A percentile compares a stretch with the other conserved stretches of the same genome.
phyloP scores from a whole-genome alignment of 768 basidiomycete genomes.

The Calocybe indica region DNA sequence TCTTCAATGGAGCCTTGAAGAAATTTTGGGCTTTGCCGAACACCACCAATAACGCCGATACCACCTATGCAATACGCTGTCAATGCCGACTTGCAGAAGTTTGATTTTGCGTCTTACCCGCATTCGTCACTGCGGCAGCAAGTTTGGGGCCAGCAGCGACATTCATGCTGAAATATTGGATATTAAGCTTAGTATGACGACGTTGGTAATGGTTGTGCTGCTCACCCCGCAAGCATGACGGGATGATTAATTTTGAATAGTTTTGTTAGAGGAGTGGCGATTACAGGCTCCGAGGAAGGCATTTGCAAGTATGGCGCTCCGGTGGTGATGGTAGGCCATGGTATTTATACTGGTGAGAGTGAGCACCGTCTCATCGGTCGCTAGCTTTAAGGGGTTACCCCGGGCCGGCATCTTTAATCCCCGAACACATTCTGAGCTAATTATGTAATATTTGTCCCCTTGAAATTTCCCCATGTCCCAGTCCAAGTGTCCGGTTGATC shows the following conservation, averaged over 20 bases:
- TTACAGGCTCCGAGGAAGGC: constrained; percentile 61
- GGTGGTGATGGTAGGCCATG: constrained; percentile 1
- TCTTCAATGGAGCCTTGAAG: constrained; percentile 64
- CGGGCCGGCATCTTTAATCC: too few relatives aligned
- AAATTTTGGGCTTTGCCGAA: constrained; percentile 67
- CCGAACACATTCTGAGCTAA: too few relatives aligned
- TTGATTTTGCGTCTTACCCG: constrained; percentile 37
- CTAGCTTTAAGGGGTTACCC: too few relatives aligned
- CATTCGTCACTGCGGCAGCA: constrained; percentile 89
- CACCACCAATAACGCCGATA: constrained; percentile 84
- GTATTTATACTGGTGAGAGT: constrained; percentile 2
- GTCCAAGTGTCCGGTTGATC: background rate
- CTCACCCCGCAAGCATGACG: constrained; percentile 72
- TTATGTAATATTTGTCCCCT: too few relatives aligned
- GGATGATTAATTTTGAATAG: constrained; percentile 79
- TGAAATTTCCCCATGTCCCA: too few relatives aligned
- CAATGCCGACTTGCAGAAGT: background rate
- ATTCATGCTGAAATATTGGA: constrained; percentile 54
- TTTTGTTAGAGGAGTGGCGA: constrained; percentile 69
- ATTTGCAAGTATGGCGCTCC: constrained; percentile 24
- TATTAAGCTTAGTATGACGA: background rate
- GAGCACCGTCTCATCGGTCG: too few relatives aligned
- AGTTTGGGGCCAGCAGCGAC: constrained; percentile 81
- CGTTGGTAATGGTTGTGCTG: background rate
- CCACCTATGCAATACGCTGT: constrained; percentile 38